phyloP scores from a whole-genome alignment of 371 early-diverging fungal species.

The Zopfochytrium polystomum region DNA sequence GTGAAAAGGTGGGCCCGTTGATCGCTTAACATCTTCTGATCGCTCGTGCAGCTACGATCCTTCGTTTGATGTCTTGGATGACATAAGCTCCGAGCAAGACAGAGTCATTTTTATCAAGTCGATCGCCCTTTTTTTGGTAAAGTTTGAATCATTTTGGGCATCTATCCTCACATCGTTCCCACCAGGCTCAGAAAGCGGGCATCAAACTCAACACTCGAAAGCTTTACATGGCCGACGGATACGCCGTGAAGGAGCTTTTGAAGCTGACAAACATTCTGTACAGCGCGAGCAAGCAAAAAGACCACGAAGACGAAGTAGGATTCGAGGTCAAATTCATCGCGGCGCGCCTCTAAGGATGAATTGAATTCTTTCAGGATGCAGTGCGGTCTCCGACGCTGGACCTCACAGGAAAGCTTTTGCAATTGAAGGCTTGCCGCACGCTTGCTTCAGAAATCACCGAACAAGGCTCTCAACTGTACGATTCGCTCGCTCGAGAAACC shows the following conservation, averaged over 20 bases:
- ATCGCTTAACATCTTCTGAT: neutral
- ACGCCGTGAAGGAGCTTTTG: constrained; percentile 46
- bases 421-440: constrained; percentile 38
- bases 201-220: constrained; percentile 47
- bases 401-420: constrained; percentile 36
- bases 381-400: constrained; percentile 30
- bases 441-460: constrained; percentile 45
- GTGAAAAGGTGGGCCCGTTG: constrained; percentile 38
- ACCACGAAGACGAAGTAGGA: constrained; percentile 20
- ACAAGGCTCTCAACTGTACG: constrained; percentile 44
- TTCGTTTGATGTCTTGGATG: constrained; percentile 29
- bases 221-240: constrained; percentile 52
- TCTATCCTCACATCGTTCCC: neutral
- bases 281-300: constrained; percentile 25
- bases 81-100: constrained; percentile 42
- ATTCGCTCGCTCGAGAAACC: constrained; percentile 42
- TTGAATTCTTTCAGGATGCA: constrained; percentile 24
- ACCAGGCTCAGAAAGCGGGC: constrained; percentile 45
- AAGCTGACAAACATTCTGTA: constrained; percentile 43
- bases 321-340: too few species aligned
- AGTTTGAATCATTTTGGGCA: neutral
- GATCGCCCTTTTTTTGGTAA: constrained; percentile 44
- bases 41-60: constrained; percentile 39
- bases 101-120: constrained; percentile 48
- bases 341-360: too few species aligned